A percentile compares a stretch with the other conserved stretches of the same genome.
Evolutionary conservation across 352 stramenopile species (phyloP).

Genomic region (Phytophthora constricta): DNA sequence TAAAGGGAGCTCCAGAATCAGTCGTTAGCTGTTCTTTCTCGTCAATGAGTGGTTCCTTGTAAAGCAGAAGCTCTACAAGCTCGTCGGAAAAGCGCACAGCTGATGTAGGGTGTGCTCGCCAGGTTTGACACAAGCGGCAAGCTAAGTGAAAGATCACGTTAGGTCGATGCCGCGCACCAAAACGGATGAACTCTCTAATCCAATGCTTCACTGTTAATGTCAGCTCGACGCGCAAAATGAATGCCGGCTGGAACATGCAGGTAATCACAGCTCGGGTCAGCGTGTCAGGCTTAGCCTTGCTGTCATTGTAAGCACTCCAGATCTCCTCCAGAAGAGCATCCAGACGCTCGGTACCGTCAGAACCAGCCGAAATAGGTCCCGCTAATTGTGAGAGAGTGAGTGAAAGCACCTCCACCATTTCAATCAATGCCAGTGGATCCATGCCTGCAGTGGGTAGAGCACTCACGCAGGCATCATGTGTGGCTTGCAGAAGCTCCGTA

Average conservation of each 20-base stretch:
- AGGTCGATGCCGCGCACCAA: constrained; percentile 64
- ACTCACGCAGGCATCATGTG: constrained; percentile 55
- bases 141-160: constrained; percentile 85
- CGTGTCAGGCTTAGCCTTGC: constrained; percentile 69
- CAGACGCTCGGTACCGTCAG: constrained; percentile 32
- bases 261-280: constrained; percentile 71
- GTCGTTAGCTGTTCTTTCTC: constrained; percentile 58
- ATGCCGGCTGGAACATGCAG: constrained; percentile 76
- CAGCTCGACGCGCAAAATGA: constrained; percentile 44
- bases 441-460: constrained; percentile 62
- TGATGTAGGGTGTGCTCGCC: constrained; percentile 55
- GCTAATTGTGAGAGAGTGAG: constrained; percentile 59
- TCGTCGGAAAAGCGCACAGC: constrained; percentile 68
- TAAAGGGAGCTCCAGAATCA: constrained; percentile 20
- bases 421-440: constrained; percentile 58
- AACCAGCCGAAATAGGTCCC: constrained; percentile 26
- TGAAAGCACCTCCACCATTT: constrained; percentile 77
- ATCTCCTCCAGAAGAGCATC: constrained; percentile 59
- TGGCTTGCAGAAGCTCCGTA: constrained; percentile 41
- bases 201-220: constrained; percentile 60
- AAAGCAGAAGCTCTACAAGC: constrained; percentile 73
- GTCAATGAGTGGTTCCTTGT: constrained; percentile 80
- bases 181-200: constrained; percentile 58
- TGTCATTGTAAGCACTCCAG: constrained; percentile 75
- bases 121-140: constrained; percentile 71